These are phyloP conservation scores for Rhododendron molle DNA, from an alignment of 148 eudicot species.

Conservation along the genomic window DNA sequence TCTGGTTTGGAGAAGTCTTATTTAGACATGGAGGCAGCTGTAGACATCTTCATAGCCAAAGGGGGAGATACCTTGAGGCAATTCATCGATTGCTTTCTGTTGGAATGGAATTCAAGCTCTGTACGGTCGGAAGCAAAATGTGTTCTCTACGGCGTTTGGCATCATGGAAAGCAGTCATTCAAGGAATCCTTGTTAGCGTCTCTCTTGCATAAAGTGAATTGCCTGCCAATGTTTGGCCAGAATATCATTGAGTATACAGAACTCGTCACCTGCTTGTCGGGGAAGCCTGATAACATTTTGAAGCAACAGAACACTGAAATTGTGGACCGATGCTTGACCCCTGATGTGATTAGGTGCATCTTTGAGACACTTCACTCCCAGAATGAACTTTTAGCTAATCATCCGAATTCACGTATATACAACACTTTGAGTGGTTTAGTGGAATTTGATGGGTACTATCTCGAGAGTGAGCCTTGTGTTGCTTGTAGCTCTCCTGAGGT, in stretches of 20 bases:
- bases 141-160: slow-evolving; percentile 88
- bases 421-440: slow-evolving; percentile 96
- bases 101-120: slow-evolving; percentile 95
- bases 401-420: slow-evolving; percentile 96
- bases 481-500: slow-evolving; percentile 99
- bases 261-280: slow-evolving; percentile 68
- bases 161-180: slow-evolving; percentile 79
- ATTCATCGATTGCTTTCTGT: slow-evolving; percentile 78
- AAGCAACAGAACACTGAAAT: slow-evolving; percentile 71
- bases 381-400: slow-evolving; percentile 96
- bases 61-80: slow-evolving; percentile 68
- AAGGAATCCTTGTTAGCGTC: slow-evolving; percentile 67
- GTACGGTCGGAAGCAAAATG: slow-evolving; percentile 91
- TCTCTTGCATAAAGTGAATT: slow-evolving; percentile 75
- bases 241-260: slow-evolving; percentile 83
- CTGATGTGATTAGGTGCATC: slow-evolving; percentile 82
- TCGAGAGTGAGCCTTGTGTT: slow-evolving; percentile 99
- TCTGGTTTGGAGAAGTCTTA: slow-evolving; percentile 75
- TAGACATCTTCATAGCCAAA: slow-evolving; percentile 67
- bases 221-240: slow-evolving; percentile 92
- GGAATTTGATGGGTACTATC: slow-evolving; percentile 98
- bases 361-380: slow-evolving; percentile 88
- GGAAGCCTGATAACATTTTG: slow-evolving; percentile 68
- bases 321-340: slow-evolving; percentile 76
- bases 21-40: slow-evolving; percentile 85